Percentiles rank a stretch among this genome's conserved stretches.
phyloP scores from a whole-genome alignment of 2,329 filamentous ascomycete genomes.

The Pseudogymnoascus sp. region DNA sequence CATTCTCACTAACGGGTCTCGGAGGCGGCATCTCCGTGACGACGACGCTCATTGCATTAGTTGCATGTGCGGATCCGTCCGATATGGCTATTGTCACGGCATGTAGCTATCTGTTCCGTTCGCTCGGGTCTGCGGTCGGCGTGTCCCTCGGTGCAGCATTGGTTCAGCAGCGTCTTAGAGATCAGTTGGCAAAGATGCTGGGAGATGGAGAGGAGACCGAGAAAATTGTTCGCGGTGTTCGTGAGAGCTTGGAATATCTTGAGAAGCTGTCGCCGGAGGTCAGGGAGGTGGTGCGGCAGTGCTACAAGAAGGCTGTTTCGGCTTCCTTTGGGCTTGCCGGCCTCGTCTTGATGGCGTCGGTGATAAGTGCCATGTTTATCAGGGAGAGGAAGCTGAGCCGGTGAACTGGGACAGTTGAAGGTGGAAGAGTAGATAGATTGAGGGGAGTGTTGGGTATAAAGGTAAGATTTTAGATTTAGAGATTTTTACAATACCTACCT shows the following conservation, averaged over 20 bases:
- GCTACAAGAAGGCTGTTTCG: conserved; percentile 50
- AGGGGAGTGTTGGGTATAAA: neutral
- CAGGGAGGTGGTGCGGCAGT: conserved; percentile 52
- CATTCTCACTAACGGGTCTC: conserved; percentile 44
- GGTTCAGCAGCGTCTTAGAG: conserved; percentile 61
- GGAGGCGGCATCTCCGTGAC: conserved; percentile 58
- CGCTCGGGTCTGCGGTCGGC: conserved; percentile 63
- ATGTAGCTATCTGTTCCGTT: conserved; percentile 74
- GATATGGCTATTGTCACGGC: conserved; percentile 72
- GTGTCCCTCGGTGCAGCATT: conserved; percentile 59
- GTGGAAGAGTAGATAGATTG: neutral
- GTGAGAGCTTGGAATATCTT: conserved; percentile 64
- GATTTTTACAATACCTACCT: neutral
- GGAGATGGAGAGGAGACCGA: conserved; percentile 51
- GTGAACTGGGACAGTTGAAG: conserved; percentile 9
- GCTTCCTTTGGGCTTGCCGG: conserved; percentile 36
- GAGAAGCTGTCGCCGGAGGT: conserved; percentile 54
- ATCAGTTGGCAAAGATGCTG: conserved; percentile 46
- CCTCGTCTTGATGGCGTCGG: conserved; percentile 32
- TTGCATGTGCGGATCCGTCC: conserved; percentile 58
- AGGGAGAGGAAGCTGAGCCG: conserved; percentile 46
- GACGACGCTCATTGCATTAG: conserved; percentile 62
- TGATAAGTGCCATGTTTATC: conserved; percentile 43
- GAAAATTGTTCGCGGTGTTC: conserved; percentile 60
- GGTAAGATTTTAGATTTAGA: neutral